phyloP scores from a whole-genome alignment of 768 basidiomycete genomes.

The Austroboletus festivus region DNA sequence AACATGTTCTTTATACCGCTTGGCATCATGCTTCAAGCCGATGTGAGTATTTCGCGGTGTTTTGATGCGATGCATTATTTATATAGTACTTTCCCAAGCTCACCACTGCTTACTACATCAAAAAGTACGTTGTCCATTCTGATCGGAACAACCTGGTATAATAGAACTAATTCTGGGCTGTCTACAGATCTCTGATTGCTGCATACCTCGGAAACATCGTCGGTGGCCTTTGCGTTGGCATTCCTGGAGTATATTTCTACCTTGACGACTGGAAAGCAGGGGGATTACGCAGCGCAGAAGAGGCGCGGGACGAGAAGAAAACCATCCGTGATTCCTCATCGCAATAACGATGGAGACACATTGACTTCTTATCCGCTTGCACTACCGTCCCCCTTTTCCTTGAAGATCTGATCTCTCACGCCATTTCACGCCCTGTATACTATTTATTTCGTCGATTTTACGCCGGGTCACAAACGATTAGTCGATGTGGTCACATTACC shows the following conservation, averaged over 20 bases:
- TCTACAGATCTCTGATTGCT: constrained; percentile 57
- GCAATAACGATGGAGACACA: no score
- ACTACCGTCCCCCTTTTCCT: neutral
- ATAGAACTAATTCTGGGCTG: neutral
- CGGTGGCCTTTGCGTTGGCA: constrained; percentile 59
- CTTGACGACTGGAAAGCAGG: constrained; percentile 46
- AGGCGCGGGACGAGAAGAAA: constrained; percentile 20
- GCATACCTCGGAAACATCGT: constrained; percentile 64
- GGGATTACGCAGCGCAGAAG: constrained; percentile 41
- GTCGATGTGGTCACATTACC: no score
- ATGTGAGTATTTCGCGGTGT: constrained; percentile 39
- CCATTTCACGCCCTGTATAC: neutral
- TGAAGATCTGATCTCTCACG: neutral
- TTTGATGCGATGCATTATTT: neutral
- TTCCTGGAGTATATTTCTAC: constrained; percentile 65
- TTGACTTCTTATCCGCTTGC: neutral
- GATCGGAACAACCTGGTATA: neutral
- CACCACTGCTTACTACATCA: constrained; percentile 52
- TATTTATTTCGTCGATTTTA: neutral
- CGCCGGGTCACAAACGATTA: no score
- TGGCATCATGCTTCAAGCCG: constrained; percentile 66
- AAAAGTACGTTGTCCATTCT: constrained; percentile 46
- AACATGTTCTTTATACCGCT: constrained; percentile 76
- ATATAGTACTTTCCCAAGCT: constrained; percentile 11
- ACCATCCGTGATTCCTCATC: constrained; percentile 11